Percentiles rank a stretch among this genome's conserved stretches.
phyloP scores from a whole-genome alignment of 164 flowering plant genomes.

The Dillenia suffruticosa region DNA sequence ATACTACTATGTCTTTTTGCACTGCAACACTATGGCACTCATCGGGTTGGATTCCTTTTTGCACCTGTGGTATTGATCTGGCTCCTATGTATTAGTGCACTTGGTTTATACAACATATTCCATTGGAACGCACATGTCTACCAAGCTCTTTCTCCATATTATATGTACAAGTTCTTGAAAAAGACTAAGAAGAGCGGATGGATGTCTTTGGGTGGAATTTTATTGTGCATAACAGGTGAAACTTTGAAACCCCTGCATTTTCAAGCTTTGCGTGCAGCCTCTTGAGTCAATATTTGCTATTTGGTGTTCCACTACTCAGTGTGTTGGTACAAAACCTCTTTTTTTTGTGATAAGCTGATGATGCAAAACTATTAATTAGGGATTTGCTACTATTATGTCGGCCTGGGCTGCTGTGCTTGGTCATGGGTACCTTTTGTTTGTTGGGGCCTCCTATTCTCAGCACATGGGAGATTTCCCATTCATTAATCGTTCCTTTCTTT shows the following conservation, averaged over 20 bases:
- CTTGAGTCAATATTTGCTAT: too few species aligned
- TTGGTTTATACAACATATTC: conserved; percentile 81
- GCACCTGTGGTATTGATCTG: conserved; percentile 83
- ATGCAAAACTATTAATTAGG: too few species aligned
- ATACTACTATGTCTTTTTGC: conserved; percentile 73
- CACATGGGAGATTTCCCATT: too few species aligned
- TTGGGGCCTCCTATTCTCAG: too few species aligned
- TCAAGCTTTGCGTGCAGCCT: conserved; percentile 40
- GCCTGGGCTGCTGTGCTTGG: too few species aligned
- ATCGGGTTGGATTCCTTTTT: conserved; percentile 81
- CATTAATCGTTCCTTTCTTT: too few species aligned
- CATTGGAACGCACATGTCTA: conserved; percentile 82
- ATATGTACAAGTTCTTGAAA: conserved; percentile 87
- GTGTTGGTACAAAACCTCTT: too few species aligned
- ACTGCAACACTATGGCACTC: conserved; percentile 86
- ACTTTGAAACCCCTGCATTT: conserved; percentile 6
- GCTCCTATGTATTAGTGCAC: conserved; percentile 84
- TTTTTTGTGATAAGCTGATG: too few species aligned
- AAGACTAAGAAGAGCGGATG: conserved; percentile 85
- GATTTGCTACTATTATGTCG: too few species aligned
- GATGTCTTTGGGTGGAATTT: conserved; percentile 95
- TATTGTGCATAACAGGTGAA: conserved; percentile 88
- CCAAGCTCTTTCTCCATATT: conserved; percentile 90
- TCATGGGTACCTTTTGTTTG: too few species aligned
- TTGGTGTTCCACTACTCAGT: too few species aligned